These are phyloP conservation scores for Fonsecaea pedrosoi DNA, from an alignment of 2,329 filamentous ascomycete species.

Conservation along the genomic window DNA sequence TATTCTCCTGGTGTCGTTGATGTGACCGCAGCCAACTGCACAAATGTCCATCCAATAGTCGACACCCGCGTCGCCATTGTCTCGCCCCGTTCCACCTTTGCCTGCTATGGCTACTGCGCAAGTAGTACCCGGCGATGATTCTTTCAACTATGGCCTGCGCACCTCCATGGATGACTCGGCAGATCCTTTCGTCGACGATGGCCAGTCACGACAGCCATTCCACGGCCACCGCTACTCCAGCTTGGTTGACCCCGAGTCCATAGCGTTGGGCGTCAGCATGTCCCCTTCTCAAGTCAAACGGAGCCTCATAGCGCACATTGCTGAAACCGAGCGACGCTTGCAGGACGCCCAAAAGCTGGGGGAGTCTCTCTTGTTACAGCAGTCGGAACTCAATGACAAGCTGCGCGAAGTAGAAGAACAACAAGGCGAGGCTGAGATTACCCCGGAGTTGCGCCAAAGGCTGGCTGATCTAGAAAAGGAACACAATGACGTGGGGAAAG, in stretches of 20 bases:
- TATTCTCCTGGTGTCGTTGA: slow-evolving; percentile 8
- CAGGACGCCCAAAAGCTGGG: slow-evolving; percentile 90
- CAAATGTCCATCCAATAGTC: slow-evolving; percentile 16
- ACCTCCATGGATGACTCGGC: slow-evolving; percentile 29
- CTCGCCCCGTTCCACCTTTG: slow-evolving; percentile 9
- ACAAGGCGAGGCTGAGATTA: slow-evolving; percentile 77
- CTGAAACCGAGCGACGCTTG: slow-evolving; percentile 88
- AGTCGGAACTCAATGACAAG: slow-evolving; percentile 79
- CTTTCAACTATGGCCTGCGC: slow-evolving; percentile 27
- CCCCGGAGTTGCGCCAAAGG: slow-evolving; percentile 80
- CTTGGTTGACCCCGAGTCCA: slow-evolving; percentile 76
- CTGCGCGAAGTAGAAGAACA: slow-evolving; percentile 83
- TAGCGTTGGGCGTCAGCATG: slow-evolving; percentile 74
- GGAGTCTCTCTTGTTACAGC: slow-evolving; percentile 84
- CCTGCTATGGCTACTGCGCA: slow-evolving; percentile 32
- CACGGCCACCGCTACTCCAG: slow-evolving; percentile 75
- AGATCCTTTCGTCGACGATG: slow-evolving; percentile 51
- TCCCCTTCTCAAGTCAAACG: slow-evolving; percentile 88
- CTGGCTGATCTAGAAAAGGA: slow-evolving; percentile 89
- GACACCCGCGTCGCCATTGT: slow-evolving; percentile 5
- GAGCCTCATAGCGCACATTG: slow-evolving; percentile 86
- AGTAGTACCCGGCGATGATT: slow-evolving; percentile 24
- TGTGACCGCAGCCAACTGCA: slow-evolving; percentile 22
- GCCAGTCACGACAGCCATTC: slow-evolving; percentile 42
- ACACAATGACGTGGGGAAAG: slow-evolving; percentile 90